Evolutionary conservation across 345 rosid genomes (phyloP).

Genomic region (Gossypium turneri): DNA sequence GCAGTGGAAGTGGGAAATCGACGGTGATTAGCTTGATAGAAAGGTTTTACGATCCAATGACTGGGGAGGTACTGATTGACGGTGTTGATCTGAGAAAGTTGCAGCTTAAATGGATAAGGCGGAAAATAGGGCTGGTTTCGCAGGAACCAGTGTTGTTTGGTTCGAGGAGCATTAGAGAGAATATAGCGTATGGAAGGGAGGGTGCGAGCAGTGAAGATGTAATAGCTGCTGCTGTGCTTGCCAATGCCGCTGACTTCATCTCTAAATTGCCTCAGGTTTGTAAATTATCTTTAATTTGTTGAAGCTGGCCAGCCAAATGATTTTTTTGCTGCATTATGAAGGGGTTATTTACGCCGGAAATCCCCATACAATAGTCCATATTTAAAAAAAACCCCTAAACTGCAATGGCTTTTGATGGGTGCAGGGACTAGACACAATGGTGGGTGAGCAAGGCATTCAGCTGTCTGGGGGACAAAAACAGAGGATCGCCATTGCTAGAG

Average conservation of each 20-base stretch:
- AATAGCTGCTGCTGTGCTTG: slow-evolving; percentile 53
- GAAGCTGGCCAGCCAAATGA: no score
- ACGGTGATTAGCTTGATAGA: slow-evolving; percentile 68
- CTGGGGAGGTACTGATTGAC: slow-evolving; percentile 61
- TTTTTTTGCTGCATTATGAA: no score
- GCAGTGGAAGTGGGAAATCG: slow-evolving; percentile 84
- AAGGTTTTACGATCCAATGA: slow-evolving; percentile 70
- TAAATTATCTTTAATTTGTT: no score
- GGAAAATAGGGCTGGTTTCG: slow-evolving; percentile 68
- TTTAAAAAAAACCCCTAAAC: no score
- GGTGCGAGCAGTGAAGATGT: slow-evolving; percentile 61
- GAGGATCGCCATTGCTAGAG: slow-evolving; percentile 85
- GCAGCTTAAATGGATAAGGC: slow-evolving; percentile 68
- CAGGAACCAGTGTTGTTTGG: slow-evolving; percentile 77
- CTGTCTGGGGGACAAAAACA: slow-evolving; percentile 96
- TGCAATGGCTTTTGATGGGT: not conserved
- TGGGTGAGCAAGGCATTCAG: slow-evolving; percentile 90
- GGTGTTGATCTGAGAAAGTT: slow-evolving; percentile 55
- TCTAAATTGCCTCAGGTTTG: slow-evolving; percentile 62
- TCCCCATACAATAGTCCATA: no score
- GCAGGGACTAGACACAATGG: slow-evolving; percentile 80
- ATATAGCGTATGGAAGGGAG: slow-evolving; percentile 67
- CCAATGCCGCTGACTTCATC: slow-evolving; percentile 74
- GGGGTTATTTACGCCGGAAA: no score
- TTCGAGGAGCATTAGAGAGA: slow-evolving; percentile 63